Percentiles rank a stretch among this genome's conserved stretches.
Evolutionary conservation across 257 asterid genomes (phyloP).

Genomic region (Voacanga thouarsii): DNA sequence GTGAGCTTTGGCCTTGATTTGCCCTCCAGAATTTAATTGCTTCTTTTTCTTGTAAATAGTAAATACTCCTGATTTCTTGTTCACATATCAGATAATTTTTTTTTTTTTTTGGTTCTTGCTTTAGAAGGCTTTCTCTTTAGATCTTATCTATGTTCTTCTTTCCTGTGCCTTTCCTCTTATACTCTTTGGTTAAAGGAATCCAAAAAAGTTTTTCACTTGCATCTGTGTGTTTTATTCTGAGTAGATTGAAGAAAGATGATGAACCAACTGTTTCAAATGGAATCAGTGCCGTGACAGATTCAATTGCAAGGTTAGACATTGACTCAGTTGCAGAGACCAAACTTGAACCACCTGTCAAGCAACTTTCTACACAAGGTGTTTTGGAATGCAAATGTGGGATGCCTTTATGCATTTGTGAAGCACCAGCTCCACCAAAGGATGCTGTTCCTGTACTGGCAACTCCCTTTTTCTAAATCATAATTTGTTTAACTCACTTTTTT

Average conservation of each 20-base stretch:
- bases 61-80: neutral
- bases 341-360: slow-evolving; percentile 38
- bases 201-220: neutral
- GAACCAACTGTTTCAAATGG: slow-evolving; percentile 50
- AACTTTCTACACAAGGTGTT: slow-evolving; percentile 39
- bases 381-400: slow-evolving; percentile 91
- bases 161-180: neutral
- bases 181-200: neutral
- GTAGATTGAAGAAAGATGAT: slow-evolving; percentile 50
- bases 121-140: neutral
- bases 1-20: neutral
- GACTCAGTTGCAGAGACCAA: slow-evolving; percentile 39
- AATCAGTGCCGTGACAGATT: slow-evolving; percentile 51
- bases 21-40: neutral
- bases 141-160: neutral
- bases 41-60: neutral
- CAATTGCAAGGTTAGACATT: slow-evolving; percentile 70
- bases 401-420: slow-evolving; percentile 99
- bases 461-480: slow-evolving; percentile 10
- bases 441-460: slow-evolving; percentile 50
- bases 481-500: neutral
- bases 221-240: slow-evolving; percentile 15
- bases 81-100: neutral
- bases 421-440: slow-evolving; percentile 58
- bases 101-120: neutral